These are phyloP conservation scores for Candida awuae DNA, from an alignment of 805 yeast genomes.

Conservation along the genomic window DNA sequence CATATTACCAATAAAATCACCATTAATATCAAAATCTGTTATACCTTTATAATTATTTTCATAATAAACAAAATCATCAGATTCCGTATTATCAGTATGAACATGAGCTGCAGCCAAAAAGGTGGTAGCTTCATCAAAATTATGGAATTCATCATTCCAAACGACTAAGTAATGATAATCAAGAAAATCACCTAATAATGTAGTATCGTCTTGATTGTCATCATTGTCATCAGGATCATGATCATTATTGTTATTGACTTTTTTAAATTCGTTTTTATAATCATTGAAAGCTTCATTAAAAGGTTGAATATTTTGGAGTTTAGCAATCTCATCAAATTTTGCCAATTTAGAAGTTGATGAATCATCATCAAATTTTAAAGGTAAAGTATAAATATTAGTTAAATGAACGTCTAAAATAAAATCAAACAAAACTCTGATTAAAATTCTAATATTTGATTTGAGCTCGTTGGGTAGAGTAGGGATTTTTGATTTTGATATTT, in stretches of 20 bases:
- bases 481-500: conserved; percentile 5
- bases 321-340: neutral
- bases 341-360: neutral
- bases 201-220: neutral
- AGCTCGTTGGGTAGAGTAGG: conserved; percentile 17
- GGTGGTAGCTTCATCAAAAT: conserved; percentile 30
- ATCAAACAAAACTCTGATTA: conserved; percentile 30
- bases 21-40: conserved; percentile 2
- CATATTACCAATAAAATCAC: conserved; percentile 9
- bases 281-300: neutral
- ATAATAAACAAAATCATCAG: conserved; percentile 5
- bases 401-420: conserved; percentile 34
- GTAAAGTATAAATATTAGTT: conserved; percentile 25
- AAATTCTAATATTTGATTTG: conserved; percentile 18
- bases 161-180: conserved; percentile 41
- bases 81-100: neutral
- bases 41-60: conserved; percentile 7
- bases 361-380: conserved; percentile 9
- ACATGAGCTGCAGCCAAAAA: conserved; percentile 14
- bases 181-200: neutral
- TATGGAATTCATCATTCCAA: conserved; percentile 79
- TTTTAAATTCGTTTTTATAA: neutral
- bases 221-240: neutral
- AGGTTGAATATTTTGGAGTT: neutral
- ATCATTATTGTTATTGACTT: neutral